Conservation (phyloP, 2,329 filamentous ascomycete species). For the Leptographium radiaticola region DNA sequence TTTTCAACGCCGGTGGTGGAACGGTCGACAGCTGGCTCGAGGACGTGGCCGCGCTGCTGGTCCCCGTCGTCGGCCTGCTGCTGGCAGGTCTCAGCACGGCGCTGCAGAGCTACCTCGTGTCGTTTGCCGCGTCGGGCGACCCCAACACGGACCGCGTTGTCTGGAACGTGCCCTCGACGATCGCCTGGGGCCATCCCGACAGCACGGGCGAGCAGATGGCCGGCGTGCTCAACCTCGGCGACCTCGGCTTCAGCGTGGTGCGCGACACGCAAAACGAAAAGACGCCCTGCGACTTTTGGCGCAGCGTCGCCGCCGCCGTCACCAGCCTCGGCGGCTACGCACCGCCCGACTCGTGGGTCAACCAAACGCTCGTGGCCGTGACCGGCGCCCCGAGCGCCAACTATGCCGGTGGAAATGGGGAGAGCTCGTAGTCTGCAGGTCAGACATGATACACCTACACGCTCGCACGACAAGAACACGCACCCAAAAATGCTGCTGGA, state of each 20-base stretch:
- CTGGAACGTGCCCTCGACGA: constrained; percentile 20
- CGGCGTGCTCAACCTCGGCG: constrained; percentile 21
- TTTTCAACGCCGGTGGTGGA: constrained; percentile 20
- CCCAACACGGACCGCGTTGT: constrained; percentile 20
- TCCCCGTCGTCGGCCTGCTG: constrained; percentile 19
- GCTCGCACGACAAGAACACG: too few species aligned
- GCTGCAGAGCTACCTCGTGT: constrained; percentile 27
- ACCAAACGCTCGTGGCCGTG: constrained; percentile 8
- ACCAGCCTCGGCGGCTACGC: constrained; percentile 20
- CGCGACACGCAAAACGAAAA: constrained; percentile 17
- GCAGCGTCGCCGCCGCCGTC: constrained; percentile 15
- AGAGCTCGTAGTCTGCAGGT: too few species aligned
- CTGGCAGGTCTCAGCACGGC: constrained; percentile 21
- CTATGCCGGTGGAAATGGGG: constrained; percentile 9
- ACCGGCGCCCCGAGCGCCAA: constrained; percentile 8
- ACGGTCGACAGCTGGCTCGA: constrained; percentile 15
- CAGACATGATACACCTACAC: not conserved
- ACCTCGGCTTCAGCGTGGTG: constrained; percentile 18
- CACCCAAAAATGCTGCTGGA: not conserved
- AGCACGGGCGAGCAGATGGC: constrained; percentile 14
- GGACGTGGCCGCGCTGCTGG: constrained; percentile 14
- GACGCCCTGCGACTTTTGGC: constrained; percentile 22
- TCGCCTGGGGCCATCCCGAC: constrained; percentile 20
- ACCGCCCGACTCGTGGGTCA: constrained; percentile 14
- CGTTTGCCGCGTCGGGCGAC: constrained; percentile 25